Evolutionary conservation across 768 basidiomycete genomes (phyloP).

Genomic region (Rhodotorula graminis): DNA sequence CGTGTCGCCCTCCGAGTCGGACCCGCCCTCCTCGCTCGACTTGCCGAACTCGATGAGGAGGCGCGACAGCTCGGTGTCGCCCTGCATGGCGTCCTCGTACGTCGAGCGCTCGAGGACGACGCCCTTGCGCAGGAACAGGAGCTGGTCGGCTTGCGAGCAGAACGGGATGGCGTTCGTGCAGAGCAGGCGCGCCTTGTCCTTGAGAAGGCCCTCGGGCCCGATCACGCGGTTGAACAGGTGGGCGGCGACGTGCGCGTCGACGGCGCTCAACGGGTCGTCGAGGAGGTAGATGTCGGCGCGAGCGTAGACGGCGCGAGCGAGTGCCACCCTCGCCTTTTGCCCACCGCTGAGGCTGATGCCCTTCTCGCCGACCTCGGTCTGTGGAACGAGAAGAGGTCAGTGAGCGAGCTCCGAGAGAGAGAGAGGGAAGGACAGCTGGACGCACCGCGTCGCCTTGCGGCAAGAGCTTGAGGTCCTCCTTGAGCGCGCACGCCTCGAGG

Average conservation of each 20-base stretch:
- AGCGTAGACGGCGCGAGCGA: constrained; percentile 86
- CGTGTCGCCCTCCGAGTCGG: constrained; percentile 37
- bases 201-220: constrained; percentile 45
- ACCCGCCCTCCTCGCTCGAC: constrained; percentile 43
- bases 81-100: constrained; percentile 47
- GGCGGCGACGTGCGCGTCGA: constrained; percentile 74
- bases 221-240: constrained; percentile 64
- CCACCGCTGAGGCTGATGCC: constrained; percentile 57
- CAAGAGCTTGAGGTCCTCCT: constrained; percentile 71
- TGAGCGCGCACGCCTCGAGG: constrained; percentile 82
- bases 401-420: too few species aligned
- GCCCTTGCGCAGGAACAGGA: constrained; percentile 50
- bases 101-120: constrained; percentile 49
- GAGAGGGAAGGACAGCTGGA: background rate
- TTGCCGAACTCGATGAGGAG: constrained; percentile 60
- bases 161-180: constrained; percentile 52
- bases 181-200: constrained; percentile 49
- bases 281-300: constrained; percentile 85
- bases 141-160: constrained; percentile 48
- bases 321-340: constrained; percentile 69
- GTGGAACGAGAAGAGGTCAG: background rate
- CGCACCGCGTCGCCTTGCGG: constrained; percentile 65
- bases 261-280: constrained; percentile 81
- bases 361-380: constrained; percentile 78
- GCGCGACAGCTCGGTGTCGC: constrained; percentile 45